phyloP scores from a whole-genome alignment of 345 rosid genomes.

The Eucalyptus regnans region DNA sequence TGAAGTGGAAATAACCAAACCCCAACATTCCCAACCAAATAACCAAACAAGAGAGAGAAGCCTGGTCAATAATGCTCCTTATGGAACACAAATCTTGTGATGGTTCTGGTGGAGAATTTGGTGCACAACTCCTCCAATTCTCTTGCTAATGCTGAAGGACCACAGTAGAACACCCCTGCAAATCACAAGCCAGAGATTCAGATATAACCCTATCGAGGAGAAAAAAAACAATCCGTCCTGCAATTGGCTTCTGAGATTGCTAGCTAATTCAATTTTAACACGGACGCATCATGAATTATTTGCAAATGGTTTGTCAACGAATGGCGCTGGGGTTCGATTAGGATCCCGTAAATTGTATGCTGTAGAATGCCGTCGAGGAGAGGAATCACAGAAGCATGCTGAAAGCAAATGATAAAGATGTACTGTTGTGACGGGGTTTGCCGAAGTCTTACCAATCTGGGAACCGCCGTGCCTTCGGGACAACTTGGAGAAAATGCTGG shows the following conservation, averaged over 20 bases:
- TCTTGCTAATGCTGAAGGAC: constrained; percentile 25
- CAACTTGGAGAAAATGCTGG: constrained; percentile 27
- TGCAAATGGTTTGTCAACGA: neutral
- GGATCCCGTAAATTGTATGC: neutral
- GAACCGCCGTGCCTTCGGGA: constrained; percentile 27
- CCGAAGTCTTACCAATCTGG: constrained; percentile 23
- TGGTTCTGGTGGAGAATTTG: constrained; percentile 34
- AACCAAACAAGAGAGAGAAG: neutral
- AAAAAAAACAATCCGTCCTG: neutral
- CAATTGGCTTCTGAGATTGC: neutral
- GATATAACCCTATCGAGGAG: neutral
- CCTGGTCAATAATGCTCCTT: constrained; percentile 34
- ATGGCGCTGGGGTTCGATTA: neutral
- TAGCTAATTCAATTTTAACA: neutral
- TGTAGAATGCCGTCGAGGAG: neutral
- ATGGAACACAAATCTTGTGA: constrained; percentile 44
- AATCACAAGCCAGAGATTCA: neutral
- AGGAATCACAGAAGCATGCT: neutral
- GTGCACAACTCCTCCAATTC: constrained; percentile 38
- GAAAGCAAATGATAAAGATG: neutral
- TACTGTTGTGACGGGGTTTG: neutral
- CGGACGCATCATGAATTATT: neutral
- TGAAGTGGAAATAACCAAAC: neutral
- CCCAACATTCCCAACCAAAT: neutral
- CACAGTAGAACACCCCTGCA: constrained; percentile 50